Base-by-base conservation (phyloP, 2,329 filamentous ascomycete species). In the Penicillium sp. region DNA sequence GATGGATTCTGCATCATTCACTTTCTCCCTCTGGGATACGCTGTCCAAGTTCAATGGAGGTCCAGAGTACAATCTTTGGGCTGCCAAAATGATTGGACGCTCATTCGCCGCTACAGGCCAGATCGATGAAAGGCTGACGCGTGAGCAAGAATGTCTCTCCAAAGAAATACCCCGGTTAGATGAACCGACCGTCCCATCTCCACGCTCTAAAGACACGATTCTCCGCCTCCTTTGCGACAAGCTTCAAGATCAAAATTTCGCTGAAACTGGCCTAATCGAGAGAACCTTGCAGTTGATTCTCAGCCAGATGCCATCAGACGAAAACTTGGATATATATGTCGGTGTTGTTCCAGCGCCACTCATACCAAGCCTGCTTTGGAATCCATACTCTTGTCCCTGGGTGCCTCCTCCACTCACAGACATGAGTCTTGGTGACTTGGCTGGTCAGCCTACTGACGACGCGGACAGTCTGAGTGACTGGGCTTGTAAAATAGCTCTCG, bases 51-150 rank as follows among this genome's bases (percentile, higher is more conserved):
- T 78, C 34, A 72, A 78, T 1, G 74, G 85, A 12, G 86, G 83
- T 47, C 72, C 79, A 26, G 78, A 82, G 12, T 96, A 93, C 64
- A 73, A 89, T 1, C 73, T 87, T 1, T 98, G 94, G 94, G 86
- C 88, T 39, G 90, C 88, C 3, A 80, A 85, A 53, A 85, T 90
- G 2, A 75, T 97, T 39, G 93, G 94, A 6, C 81, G 89, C 63
- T 84, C 88, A 0, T 97, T 90, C 68, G 83, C 85, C 35, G 80
- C 86, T 12, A 87, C 83, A 27, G 90, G 90, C 1, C 75, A 81
- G 46, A 55, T 83, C 74, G 58, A 70, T 66, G 53, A 76, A 67
- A 58, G 68, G 70, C 46, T 76, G 69, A 41, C 74, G 63, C 56
- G 76, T 48, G 69, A 75, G 45, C 69, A 72, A 39, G 62, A 66